Percentiles rank a stretch among this genome's conserved stretches.
Conservation (phyloP, 1,139 yeast species). For the Hansenula sp. region DNA sequence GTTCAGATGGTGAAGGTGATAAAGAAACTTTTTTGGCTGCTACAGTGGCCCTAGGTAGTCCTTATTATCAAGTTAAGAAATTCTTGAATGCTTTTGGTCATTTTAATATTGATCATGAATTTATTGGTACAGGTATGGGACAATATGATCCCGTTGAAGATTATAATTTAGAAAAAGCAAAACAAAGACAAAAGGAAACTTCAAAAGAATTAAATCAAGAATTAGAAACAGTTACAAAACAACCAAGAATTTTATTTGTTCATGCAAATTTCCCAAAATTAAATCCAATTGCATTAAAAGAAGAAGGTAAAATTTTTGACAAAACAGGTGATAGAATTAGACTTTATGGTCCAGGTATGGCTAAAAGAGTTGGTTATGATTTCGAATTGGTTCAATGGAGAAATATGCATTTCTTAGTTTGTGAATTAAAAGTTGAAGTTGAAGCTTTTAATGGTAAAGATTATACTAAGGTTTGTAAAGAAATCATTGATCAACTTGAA, state of each 20-base stretch:
- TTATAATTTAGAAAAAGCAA: conserved; percentile 27
- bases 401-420: conserved; percentile 51
- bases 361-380: conserved; percentile 48
- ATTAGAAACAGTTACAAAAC: conserved; percentile 21
- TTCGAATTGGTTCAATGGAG: conserved; percentile 60
- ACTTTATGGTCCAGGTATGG: conserved; percentile 51
- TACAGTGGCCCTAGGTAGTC: conserved; percentile 54
- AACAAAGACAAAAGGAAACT: conserved; percentile 9
- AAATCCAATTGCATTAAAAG: conserved; percentile 49
- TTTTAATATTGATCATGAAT: conserved; percentile 37
- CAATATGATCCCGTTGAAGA: conserved; percentile 67
- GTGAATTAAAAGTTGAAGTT: conserved; percentile 46
- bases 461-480: conserved; percentile 32
- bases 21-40: conserved; percentile 87
- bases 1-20: conserved; percentile 87
- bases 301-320: conserved; percentile 37
- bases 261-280: conserved; percentile 67
- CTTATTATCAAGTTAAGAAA: conserved; percentile 65
- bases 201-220: conserved; percentile 13
- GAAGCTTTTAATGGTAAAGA: conserved; percentile 29
- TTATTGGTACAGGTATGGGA: conserved; percentile 67
- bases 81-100: conserved; percentile 53
- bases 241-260: conserved; percentile 48
- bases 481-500: conserved; percentile 37
- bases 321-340: conserved; percentile 43